Evolutionary conservation across 768 basidiomycete species (phyloP), one percentile per base, ranked within the genome.

Genomic region (Boletus coccyginus): DNA sequence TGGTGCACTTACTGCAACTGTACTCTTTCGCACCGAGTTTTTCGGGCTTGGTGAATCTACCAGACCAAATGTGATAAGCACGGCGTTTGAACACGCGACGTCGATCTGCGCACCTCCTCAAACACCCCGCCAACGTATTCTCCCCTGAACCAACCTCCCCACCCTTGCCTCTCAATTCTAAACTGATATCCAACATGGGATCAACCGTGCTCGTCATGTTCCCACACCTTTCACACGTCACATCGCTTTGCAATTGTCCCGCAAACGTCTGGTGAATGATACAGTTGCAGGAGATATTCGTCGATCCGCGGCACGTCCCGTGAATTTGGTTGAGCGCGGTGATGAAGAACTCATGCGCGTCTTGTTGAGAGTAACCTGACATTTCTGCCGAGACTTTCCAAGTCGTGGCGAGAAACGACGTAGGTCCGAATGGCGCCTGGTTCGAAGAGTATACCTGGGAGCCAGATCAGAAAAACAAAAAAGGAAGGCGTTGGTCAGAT

Each of bases 311-410:
- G 12, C 87, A 88, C 38, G 84, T 89, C 19, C 78, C 76, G 68
- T 98, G 95, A 12, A 97, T 89, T 61, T 93, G 89, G 65, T 95
- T 94, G 27, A 98, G 76, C 0, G 86, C 82, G 17, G 87, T 80
- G 31, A 92, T 90, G 70, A 92, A 90, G 67, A 86, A 89, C 70
- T 92, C 88, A 76, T 95, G 93, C 3, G 93, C 92, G 58, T 98
- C 95, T 66, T 96, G 96, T 69, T 98, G 96, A 0, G 92, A 85
- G 66, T 98, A 93, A 3, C 94, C 95, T 6, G 92, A 84, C 29
- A 98, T 77, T 58, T 96, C 93, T 0, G 87, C 73, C 0, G 88
- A 86, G 5, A 77, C 74, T 58, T 79, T 81, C 95, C 94, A 98
- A 35, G 88, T 90, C 29, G 89, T 86, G 14, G 86, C 79, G 9